Conservation (phyloP, 2,329 filamentous ascomycete species). For the Neofusicoccum umdonicola region DNA sequence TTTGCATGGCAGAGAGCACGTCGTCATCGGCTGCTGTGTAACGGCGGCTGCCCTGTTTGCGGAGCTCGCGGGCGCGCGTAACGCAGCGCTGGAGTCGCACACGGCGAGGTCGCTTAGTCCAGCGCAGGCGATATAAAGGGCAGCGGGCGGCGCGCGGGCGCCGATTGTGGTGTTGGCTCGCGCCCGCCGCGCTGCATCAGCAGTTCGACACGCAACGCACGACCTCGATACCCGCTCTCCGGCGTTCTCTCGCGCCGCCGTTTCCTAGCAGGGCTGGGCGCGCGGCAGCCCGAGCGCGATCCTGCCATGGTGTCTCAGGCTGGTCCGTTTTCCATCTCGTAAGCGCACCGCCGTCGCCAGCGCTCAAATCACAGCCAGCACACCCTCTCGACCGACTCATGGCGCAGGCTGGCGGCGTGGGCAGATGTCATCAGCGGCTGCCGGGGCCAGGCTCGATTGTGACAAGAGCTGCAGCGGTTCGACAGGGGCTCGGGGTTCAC, state of each 20-base stretch:
- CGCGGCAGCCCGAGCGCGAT: constrained; percentile 3
- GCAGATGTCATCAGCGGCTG: constrained; percentile 7
- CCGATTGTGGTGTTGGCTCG: constrained; percentile 3
- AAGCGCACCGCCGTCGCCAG: background rate
- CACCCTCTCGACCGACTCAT: constrained; percentile 4
- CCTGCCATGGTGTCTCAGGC: constrained; percentile 11
- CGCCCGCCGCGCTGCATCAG: background rate
- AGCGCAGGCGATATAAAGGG: background rate
- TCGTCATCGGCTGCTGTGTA: constrained; percentile 15
- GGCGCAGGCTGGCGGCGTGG: background rate
- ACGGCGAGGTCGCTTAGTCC: background rate
- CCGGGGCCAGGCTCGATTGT: background rate
- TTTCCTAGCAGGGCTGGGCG: background rate
- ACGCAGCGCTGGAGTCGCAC: constrained; percentile 2
- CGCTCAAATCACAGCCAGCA: constrained; percentile 8
- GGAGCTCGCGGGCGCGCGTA: background rate
- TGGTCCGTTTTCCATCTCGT: constrained; percentile 6
- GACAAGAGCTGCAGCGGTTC: constrained; percentile 1
- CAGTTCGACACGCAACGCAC: constrained; percentile 2
- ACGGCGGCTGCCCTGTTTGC: constrained; percentile 4
- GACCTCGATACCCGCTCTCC: constrained; percentile 6
- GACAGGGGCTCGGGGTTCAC: constrained; percentile 4
- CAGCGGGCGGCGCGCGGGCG: background rate
- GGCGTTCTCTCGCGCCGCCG: constrained; percentile 5
- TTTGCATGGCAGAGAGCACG: constrained; percentile 1